Conservation (phyloP, 2,329 filamentous ascomycete genomes). For the Xylaria arbuscula region DNA sequence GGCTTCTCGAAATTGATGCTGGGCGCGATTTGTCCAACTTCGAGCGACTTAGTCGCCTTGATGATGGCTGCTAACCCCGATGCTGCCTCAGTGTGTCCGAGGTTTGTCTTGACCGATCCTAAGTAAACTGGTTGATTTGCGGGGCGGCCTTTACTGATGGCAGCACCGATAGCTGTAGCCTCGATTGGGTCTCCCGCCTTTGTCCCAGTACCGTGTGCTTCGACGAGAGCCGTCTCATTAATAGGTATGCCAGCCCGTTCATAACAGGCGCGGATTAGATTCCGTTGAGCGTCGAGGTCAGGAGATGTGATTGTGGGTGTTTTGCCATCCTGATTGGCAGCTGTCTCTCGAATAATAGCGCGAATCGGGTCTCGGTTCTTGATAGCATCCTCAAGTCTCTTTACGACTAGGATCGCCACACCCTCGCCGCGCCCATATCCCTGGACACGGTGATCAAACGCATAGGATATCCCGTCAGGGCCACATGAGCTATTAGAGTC, state of each 20-base stretch:
- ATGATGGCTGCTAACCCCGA: constrained; percentile 47
- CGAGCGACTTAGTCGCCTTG: constrained; percentile 44
- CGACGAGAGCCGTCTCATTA: constrained; percentile 38
- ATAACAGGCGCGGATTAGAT: constrained; percentile 51
- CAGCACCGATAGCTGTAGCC: constrained; percentile 30
- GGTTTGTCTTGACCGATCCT: constrained; percentile 47
- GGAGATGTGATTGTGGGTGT: constrained; percentile 60
- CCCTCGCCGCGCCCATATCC: constrained; percentile 37
- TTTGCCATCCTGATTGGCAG: constrained; percentile 57
- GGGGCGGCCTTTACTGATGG: constrained; percentile 16
- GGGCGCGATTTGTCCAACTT: constrained; percentile 45
- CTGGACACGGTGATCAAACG: constrained; percentile 31
- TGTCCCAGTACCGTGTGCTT: constrained; percentile 48
- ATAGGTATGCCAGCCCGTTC: constrained; percentile 45
- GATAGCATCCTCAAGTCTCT: constrained; percentile 24
- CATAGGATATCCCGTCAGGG: constrained; percentile 28
- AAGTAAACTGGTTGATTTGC: constrained; percentile 26
- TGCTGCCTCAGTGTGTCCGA: constrained; percentile 50
- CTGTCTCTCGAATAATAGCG: constrained; percentile 54
- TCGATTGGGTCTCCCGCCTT: constrained; percentile 46
- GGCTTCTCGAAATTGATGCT: constrained; percentile 40
- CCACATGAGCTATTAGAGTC: constrained; percentile 5
- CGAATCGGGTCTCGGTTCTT: constrained; percentile 49
- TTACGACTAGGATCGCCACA: constrained; percentile 26
- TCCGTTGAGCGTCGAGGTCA: constrained; percentile 51